Evolutionary conservation across 2,329 filamentous ascomycete genomes (phyloP), one percentile per base, ranked within the genome.

Genomic region (Kalaharituber pfeilii): DNA sequence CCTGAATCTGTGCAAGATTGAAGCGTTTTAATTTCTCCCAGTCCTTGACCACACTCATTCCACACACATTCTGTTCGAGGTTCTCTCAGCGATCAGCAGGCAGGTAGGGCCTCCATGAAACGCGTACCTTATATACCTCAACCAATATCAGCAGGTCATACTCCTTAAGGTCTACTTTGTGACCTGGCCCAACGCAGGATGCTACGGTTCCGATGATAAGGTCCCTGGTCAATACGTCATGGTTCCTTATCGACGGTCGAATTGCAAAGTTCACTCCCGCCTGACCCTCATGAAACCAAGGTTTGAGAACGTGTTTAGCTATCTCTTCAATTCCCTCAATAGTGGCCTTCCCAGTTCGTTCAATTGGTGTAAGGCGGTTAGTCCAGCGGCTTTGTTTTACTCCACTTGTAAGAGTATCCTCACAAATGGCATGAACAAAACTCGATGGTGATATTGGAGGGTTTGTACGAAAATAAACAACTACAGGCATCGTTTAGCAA

Each of bases 121-220:
- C 57, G 65, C 72, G 60, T 74, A 85, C 84, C 76, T 86, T 80
- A 67, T 83, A 89, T 54, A 91, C 75, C 63, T 91, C 84, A 54
- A 91, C 78, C 57, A 89, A 69, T 61, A 91, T 81, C 28, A 88
- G 77, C 65, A 85, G 78, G 69, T 89, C 84, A 29, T 84, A 84
- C n/a, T 74, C 75, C 49, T 74, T 77, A n/a, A 93, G 75, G 63
- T 88, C 79, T 56, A 91, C 86, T 63, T 80, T 82, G 68, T 91
- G 85, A 36, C 74, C 73, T 8, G 74, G 70, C 50, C 79, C 78
- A 57, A 87, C 76, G 27, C 80, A 69, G 36, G 72, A 70, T 3
- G 84, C 85, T 59, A 89, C 75, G 59, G 75, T 77, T 63, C 81
- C 78, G 67, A 91, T 89, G 50, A 89, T 73, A 18, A 71, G 72